Conservation (phyloP, 1,284 basidiomycete species). For the Xerocomus amazonicus region DNA sequence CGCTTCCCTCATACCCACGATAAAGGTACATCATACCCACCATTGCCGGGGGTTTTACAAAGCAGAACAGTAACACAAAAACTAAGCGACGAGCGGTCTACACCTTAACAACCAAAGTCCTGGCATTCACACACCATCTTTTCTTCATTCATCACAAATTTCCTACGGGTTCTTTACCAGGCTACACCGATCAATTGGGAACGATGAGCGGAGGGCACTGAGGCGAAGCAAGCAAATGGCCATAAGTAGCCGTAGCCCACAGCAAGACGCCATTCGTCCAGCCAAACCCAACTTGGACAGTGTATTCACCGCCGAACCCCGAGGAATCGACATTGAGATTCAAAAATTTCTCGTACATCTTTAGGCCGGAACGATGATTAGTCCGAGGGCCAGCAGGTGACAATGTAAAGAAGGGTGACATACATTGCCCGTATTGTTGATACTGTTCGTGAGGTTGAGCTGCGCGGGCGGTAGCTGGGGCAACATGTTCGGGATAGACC, state of each 20-base stretch:
- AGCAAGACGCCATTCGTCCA: conserved; percentile 88
- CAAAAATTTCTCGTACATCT: conserved; percentile 93
- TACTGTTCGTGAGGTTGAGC: conserved; percentile 72
- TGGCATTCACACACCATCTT: no score
- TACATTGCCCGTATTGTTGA: conserved; percentile 68
- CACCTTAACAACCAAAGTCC: no score
- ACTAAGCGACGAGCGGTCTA: no score
- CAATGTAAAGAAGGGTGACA: conserved; percentile 24
- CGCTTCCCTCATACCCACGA: no score
- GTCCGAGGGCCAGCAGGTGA: not conserved
- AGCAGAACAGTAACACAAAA: no score
- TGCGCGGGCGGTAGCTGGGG: conserved; percentile 65
- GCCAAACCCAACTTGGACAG: conserved; percentile 79
- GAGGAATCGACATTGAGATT: conserved; percentile 77
- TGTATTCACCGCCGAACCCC: conserved; percentile 84
- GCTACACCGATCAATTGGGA: not conserved
- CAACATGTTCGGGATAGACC: conserved; percentile 67
- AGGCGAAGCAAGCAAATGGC: conserved; percentile 59
- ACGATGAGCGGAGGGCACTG: conserved; percentile 57
- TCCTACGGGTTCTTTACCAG: no score
- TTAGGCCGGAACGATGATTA: not conserved
- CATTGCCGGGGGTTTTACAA: no score
- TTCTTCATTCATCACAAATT: no score
- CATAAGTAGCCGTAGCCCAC: conserved; percentile 73
- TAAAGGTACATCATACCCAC: no score